A percentile compares a stretch with the other conserved stretches of the same genome.
phyloP scores from a whole-genome alignment of 768 basidiomycete species.

The Ramaria sp. region DNA sequence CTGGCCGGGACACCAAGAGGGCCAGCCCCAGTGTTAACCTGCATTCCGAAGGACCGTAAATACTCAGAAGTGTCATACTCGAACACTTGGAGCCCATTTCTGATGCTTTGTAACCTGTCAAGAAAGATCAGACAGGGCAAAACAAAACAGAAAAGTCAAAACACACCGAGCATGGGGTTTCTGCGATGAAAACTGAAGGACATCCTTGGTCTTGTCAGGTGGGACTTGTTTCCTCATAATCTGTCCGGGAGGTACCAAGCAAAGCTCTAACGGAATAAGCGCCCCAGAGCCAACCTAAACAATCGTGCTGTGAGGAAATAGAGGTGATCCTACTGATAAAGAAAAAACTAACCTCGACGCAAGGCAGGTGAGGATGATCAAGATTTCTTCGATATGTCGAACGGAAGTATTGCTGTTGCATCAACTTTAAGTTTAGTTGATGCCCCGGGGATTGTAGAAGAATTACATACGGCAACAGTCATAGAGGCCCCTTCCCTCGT shows the following conservation, averaged over 20 bases:
- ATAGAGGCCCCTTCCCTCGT: conserved; percentile 31
- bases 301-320: not conserved
- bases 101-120: conserved; percentile 31
- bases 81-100: conserved; percentile 15
- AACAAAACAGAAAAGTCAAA: conserved; percentile 1
- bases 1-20: conserved; percentile 53
- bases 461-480: conserved; percentile 12
- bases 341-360: conserved; percentile 44
- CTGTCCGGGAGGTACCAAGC: conserved; percentile 51
- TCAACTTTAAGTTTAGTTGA: not conserved
- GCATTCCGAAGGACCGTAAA: conserved; percentile 62
- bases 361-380: conserved; percentile 50
- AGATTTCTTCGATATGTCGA: conserved; percentile 40
- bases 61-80: conserved; percentile 68
- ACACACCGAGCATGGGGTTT: conserved; percentile 45
- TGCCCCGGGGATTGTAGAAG: not conserved
- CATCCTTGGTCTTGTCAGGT: conserved; percentile 47
- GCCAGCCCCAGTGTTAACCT: conserved; percentile 33
- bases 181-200: conserved; percentile 60
- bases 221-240: conserved; percentile 66
- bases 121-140: not conserved
- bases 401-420: conserved; percentile 38
- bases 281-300: conserved; percentile 50
- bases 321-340: not conserved
- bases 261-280: conserved; percentile 56